Evolutionary conservation across 2,329 filamentous ascomycete genomes (phyloP), one percentile per base, ranked within the genome.

Genomic region (Sporothrix pallida): DNA sequence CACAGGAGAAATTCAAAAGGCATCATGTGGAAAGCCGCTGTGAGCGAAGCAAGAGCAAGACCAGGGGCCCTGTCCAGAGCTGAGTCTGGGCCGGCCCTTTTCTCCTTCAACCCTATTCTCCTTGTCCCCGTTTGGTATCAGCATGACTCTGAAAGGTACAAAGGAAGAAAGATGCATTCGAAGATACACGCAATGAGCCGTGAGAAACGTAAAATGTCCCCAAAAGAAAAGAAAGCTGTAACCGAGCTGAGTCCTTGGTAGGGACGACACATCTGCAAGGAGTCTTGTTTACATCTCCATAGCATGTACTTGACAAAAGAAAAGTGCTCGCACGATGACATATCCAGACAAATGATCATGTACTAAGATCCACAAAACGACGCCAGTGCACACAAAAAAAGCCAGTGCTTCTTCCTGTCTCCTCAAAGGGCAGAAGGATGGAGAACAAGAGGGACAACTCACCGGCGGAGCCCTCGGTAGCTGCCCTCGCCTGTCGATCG

Each of bases 211-310:
- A 12, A 26, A 56, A 56, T 56, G 20, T 58, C 13, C 26, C 60
- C 20, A 15, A 63, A 67, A 12, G 62, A 17, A 46, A 20, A 12
- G 42, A 13, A 48, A 17, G 2, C 10, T 26, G 62, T 48, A 67
- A 67, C 62, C 62, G 13, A 67, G 12, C 62, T 48, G 42, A 26
- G 42, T 20, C 23, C 62, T 67, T 67, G 62, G 62, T 44, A 67
- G 62, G n/a, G 62, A 48, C 42, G 42, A 46, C 42, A 15, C 12
- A n/a, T 23, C 37, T 46, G 37, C 60, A 46, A 12, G 60, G 44
- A 48, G 62, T 31, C 58, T 23, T 23, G 62, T 63, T 63, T 60
- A 60, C 26, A 8, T 20, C 15, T 7, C 20, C 17, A 23, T 26
- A 12, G 31, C 7, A 37, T 37, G 31, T 37, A 37, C 31, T 5